Base-by-base conservation (phyloP, 1,284 basidiomycete genomes). In the Phaffia rhodozyma region DNA sequence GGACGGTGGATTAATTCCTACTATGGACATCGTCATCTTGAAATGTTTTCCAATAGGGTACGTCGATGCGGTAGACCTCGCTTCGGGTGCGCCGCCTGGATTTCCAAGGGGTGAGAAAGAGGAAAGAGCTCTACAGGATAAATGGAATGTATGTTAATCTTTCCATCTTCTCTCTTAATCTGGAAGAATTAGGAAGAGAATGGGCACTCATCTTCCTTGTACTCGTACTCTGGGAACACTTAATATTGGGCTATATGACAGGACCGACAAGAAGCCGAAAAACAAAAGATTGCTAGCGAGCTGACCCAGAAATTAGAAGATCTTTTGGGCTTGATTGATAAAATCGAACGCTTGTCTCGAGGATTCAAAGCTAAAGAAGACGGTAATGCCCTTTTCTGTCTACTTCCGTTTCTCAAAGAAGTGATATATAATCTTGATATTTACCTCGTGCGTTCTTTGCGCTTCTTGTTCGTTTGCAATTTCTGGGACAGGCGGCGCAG, bases 1-100 rank as follows among this genome's bases (percentile, higher is more conserved):
- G 0, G 89, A 94, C 68, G 94, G 94, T 0, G 96, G 94, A 0
- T 66, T 79, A 3, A 82, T 96, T 0, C 79, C 86, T 3, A 78
- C 85, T 11, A 80, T 94, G 80, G 88, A 93, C 70, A 69, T 97
- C 2, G 78, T 84, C 7, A 77, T 97, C 16, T 78, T 82, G 3
- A 88, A 87, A 75, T 83, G 78, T 1, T 78, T 71, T 63, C 77
- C 74, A 38, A 67, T 75, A 60, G 77, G 72, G 1, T 78, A 71
- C 63, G 71, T 74, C 27, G 70, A 73, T 21, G 47, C 61, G 66
- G 78, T 81, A 21, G 86, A 85, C 23, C 79, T 79, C 34, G 81
- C 78, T 59, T 74, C 75, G 32, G 77, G 77, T 52, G 78, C 82
- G 61, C 25, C 30, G 16, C 43, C 43, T 43, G 55, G 48, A 21